Percentiles rank a stretch among this genome's conserved stretches.
Evolutionary conservation across 2,329 filamentous ascomycete genomes (phyloP).

Genomic region (Myotisia sp.): DNA sequence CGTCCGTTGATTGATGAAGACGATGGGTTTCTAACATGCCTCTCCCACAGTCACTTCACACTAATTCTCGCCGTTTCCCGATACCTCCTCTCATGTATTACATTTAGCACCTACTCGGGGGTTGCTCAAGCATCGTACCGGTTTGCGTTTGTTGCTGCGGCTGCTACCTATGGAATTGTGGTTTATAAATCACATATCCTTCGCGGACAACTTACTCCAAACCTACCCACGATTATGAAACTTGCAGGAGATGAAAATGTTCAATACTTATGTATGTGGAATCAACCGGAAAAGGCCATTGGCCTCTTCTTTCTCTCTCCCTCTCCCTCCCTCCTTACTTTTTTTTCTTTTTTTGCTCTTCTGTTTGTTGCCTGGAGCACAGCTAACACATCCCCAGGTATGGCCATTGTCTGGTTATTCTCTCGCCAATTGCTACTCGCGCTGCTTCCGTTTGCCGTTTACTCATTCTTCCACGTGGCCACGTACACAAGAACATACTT

Average conservation of each 20-base stretch:
- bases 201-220: slow-evolving; percentile 58
- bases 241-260: slow-evolving; percentile 86
- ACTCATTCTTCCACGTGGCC: slow-evolving; percentile 95
- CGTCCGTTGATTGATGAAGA: slow-evolving; percentile 3
- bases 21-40: slow-evolving; percentile 15
- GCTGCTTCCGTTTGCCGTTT: slow-evolving; percentile 85
- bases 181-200: slow-evolving; percentile 95
- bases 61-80: slow-evolving; percentile 70
- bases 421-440: slow-evolving; percentile 79
- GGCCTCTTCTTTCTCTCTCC: no score
- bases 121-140: slow-evolving; percentile 78
- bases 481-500: slow-evolving; percentile 92
- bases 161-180: slow-evolving; percentile 89
- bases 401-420: slow-evolving; percentile 92
- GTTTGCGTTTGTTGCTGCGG: slow-evolving; percentile 74
- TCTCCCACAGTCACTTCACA: slow-evolving; percentile 55
- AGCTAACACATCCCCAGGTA: slow-evolving; percentile 40
- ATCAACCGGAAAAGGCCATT: no score
- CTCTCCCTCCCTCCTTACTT: no score
- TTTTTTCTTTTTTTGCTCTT: no score
- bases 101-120: slow-evolving; percentile 70
- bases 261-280: slow-evolving; percentile 72
- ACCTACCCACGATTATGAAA: slow-evolving; percentile 46
- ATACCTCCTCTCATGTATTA: slow-evolving; percentile 73
- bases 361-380: not conserved